These are phyloP conservation scores for Saccharomyces pastorianus DNA, from an alignment of 1,139 yeast species.

Conservation along the genomic window DNA sequence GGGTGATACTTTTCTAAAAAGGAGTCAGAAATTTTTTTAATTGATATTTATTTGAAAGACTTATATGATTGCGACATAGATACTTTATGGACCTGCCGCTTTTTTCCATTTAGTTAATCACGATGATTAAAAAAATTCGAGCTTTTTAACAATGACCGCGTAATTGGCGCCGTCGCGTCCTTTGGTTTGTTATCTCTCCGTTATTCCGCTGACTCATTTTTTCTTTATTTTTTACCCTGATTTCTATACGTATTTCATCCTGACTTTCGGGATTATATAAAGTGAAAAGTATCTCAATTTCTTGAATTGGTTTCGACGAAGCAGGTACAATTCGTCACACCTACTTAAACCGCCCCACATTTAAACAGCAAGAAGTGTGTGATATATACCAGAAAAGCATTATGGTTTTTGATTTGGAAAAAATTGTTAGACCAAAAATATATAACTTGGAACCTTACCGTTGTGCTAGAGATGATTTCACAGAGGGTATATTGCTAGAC, in stretches of 20 bases:
- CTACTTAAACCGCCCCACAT: background rate
- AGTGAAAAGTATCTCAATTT: background rate
- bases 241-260: background rate
- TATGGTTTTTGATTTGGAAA: slow-evolving; percentile 25
- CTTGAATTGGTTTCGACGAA: background rate
- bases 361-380: background rate
- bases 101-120: background rate
- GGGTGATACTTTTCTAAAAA: background rate
- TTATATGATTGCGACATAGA: background rate
- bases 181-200: background rate
- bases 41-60: background rate
- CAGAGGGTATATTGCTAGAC: slow-evolving; percentile 77
- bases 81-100: background rate
- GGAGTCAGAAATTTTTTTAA: background rate
- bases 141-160: background rate
- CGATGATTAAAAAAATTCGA: background rate
- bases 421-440: slow-evolving; percentile 75
- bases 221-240: background rate
- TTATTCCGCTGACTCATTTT: background rate
- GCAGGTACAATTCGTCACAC: background rate
- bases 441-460: slow-evolving; percentile 77
- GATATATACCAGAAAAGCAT: background rate
- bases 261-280: background rate
- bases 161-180: background rate
- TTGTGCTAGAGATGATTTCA: slow-evolving; percentile 92